A percentile compares a stretch with the other conserved stretches of the same genome.
Evolutionary conservation across 106 monocot species (phyloP).

Genomic region (Allium cepa): DNA sequence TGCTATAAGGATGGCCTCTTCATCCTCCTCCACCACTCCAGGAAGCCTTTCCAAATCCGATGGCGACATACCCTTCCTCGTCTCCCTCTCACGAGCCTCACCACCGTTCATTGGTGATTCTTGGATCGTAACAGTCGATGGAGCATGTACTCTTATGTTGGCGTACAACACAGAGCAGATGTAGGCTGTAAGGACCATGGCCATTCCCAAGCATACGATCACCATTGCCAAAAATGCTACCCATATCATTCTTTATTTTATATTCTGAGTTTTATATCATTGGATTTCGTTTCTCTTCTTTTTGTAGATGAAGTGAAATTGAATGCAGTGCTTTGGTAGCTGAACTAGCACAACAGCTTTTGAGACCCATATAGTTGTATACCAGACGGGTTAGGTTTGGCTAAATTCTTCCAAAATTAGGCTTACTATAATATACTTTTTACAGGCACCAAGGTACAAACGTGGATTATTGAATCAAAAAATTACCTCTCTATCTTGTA

Average conservation of each 20-base stretch:
- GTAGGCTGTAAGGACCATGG: neutral
- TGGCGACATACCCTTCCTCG: conserved; percentile 2
- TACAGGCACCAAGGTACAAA: too few species aligned
- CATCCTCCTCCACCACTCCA: neutral
- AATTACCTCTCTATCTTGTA: too few species aligned
- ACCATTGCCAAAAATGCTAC: neutral
- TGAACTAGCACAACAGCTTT: neutral
- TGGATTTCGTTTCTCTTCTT: neutral
- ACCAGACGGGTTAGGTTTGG: too few species aligned
- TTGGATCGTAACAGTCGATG: neutral
- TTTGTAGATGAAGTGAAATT: neutral
- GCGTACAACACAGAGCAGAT: conserved; percentile 4
- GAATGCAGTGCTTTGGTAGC: neutral
- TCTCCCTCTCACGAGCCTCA: neutral
- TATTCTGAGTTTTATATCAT: neutral
- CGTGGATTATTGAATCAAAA: too few species aligned
- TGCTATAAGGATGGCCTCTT: neutral
- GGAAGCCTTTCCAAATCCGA: conserved; percentile 7
- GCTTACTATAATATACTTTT: too few species aligned
- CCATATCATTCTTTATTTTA: neutral
- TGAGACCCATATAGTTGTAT: neutral
- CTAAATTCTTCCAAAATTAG: too few species aligned
- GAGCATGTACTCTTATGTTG: neutral
- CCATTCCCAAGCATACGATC: conserved; percentile 1
- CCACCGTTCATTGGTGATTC: neutral